Conservation (phyloP, 768 basidiomycete species). For the Chalciporus sphaerocephalus region DNA sequence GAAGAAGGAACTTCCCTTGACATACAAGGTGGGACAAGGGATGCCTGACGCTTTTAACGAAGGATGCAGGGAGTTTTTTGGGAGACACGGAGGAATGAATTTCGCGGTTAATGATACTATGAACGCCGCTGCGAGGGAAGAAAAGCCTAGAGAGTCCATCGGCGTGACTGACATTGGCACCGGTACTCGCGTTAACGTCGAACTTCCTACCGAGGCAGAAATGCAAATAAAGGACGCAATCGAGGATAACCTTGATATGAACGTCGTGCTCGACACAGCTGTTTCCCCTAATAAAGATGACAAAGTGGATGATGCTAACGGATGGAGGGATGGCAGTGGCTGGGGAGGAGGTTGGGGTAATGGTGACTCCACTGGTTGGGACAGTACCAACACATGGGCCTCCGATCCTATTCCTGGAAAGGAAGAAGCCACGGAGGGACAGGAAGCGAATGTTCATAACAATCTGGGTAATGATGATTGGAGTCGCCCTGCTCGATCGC, state of each 20-base stretch:
- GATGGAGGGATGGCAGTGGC: conserved; percentile 2
- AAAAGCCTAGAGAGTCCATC: conserved; percentile 12
- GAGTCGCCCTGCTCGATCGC: conserved; percentile 19
- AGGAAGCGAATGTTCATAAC: conserved; percentile 6
- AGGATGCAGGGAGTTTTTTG: conserved; percentile 50
- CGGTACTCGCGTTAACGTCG: conserved; percentile 12
- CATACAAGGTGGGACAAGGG: conserved; percentile 35
- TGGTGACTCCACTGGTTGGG: conserved; percentile 4
- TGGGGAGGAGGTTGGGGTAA: conserved; percentile 14
- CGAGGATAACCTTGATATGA: conserved; percentile 25
- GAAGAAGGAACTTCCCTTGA: conserved; percentile 40
- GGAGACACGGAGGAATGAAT: conserved; percentile 40
- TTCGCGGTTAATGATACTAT: conserved; percentile 17
- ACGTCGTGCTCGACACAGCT: conserved; percentile 8
- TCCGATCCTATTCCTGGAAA: conserved; percentile 5
- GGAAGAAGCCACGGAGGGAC: conserved; percentile 4
- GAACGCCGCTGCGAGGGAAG: conserved; percentile 1
- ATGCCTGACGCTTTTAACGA: conserved; percentile 45
- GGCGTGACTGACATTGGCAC: conserved; percentile 14
- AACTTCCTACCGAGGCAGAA: conserved; percentile 24
- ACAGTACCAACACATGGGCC: conserved; percentile 12
- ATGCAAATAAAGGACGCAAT: conserved; percentile 25
- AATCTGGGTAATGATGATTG: conserved; percentile 20
- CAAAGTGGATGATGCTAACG: neutral
- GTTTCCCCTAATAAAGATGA: neutral